These are phyloP conservation scores for Phycomyces nitens DNA, from an alignment of 192 early-diverging fungal species.

Conservation along the genomic window DNA sequence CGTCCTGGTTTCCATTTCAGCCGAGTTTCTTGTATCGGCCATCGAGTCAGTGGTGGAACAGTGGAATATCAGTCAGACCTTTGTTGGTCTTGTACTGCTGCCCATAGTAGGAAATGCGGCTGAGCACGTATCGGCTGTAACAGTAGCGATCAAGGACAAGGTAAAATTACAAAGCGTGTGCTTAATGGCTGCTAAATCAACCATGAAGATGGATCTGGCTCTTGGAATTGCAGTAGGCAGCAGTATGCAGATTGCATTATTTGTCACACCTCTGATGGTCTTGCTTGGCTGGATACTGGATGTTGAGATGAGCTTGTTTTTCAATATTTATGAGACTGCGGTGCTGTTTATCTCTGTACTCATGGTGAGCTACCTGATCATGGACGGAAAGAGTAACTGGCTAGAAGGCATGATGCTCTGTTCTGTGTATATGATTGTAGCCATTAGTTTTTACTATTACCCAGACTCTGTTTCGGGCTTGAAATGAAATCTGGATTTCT, in stretches of 20 bases:
- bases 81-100: conserved; percentile 88
- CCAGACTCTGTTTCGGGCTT: conserved; percentile 30
- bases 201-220: conserved; percentile 72
- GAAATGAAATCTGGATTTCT: neutral
- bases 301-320: conserved; percentile 72
- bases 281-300: conserved; percentile 80
- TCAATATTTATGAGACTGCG: conserved; percentile 80
- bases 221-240: conserved; percentile 87
- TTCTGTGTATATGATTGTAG: conserved; percentile 78
- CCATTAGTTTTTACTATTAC: conserved; percentile 76
- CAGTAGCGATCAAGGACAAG: conserved; percentile 78
- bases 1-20: conserved; percentile 69
- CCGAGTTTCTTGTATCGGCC: conserved; percentile 80
- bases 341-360: conserved; percentile 83
- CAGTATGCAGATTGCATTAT: conserved; percentile 85
- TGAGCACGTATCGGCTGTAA: conserved; percentile 81
- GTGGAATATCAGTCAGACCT: conserved; percentile 72
- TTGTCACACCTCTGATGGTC: conserved; percentile 68
- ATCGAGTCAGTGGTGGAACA: conserved; percentile 72
- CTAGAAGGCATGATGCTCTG: conserved; percentile 88
- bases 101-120: conserved; percentile 90
- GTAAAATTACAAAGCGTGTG: neutral
- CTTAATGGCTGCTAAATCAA: neutral
- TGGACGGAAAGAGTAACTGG: conserved; percentile 90
- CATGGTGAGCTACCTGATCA: conserved; percentile 76